These are phyloP conservation scores for Globisporangium irregulare DNA, from an alignment of 352 stramenopile genomes.

Conservation along the genomic window DNA sequence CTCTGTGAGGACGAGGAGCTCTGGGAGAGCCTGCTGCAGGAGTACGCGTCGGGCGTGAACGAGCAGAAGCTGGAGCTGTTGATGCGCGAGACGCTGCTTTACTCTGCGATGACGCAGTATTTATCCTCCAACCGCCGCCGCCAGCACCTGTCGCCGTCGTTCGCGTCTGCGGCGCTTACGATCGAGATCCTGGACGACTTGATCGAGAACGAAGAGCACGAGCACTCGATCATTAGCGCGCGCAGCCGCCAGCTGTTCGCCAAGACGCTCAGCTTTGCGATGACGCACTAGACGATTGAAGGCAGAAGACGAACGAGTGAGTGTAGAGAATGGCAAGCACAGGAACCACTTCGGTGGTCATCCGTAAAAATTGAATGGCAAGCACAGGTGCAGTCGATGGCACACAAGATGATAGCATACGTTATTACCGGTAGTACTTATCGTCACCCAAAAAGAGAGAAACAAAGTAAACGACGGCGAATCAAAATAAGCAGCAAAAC, in stretches of 20 bases:
- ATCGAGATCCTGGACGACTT: slow-evolving; percentile 65
- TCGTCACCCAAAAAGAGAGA: slow-evolving; percentile 6
- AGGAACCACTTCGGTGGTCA: background rate
- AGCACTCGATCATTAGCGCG: slow-evolving; percentile 44
- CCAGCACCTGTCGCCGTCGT: slow-evolving; percentile 17
- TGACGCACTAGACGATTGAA: slow-evolving; percentile 11
- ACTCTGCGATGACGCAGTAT: slow-evolving; percentile 57
- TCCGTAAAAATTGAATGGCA: background rate
- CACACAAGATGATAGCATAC: slow-evolving; percentile 9
- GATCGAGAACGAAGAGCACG: slow-evolving; percentile 46
- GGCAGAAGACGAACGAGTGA: background rate
- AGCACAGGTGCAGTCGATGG: background rate
- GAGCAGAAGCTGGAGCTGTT: slow-evolving; percentile 57
- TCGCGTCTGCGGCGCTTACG: slow-evolving; percentile 33
- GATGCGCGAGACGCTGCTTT: slow-evolving; percentile 76
- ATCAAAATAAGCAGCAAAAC: slow-evolving; percentile 26
- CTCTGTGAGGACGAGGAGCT: slow-evolving; percentile 52
- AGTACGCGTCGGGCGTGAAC: slow-evolving; percentile 53
- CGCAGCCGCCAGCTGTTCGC: slow-evolving; percentile 61
- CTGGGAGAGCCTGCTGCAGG: slow-evolving; percentile 50
- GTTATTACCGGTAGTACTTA: slow-evolving; percentile 3
- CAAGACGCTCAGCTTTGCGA: slow-evolving; percentile 73
- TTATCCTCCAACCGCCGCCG: slow-evolving; percentile 17
- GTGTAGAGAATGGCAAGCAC: background rate
- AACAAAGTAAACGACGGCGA: slow-evolving; percentile 12